These are phyloP conservation scores for Fusarium solani-melongenae DNA, from an alignment of 2,329 filamentous ascomycete genomes.

Conservation along the genomic window DNA sequence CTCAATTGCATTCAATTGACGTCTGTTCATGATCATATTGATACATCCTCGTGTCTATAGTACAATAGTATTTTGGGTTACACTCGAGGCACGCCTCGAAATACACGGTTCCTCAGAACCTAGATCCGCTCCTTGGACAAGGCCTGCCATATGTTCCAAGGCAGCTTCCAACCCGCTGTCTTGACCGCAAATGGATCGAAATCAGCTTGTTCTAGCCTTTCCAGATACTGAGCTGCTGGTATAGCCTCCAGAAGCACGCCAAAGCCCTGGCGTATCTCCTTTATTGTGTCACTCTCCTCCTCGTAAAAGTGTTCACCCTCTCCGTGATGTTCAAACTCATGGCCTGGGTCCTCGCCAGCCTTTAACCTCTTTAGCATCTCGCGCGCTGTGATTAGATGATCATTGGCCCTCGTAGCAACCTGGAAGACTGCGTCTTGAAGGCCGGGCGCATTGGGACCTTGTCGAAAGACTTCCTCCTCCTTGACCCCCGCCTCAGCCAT, in stretches of 20 bases:
- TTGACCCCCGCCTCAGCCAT: constrained; percentile 85
- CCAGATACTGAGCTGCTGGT: constrained; percentile 81
- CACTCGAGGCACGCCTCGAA: constrained; percentile 4
- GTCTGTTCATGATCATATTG: constrained; percentile 16
- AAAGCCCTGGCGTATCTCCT: constrained; percentile 71
- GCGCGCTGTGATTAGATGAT: constrained; percentile 92
- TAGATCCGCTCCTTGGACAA: constrained; percentile 61
- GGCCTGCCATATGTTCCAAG: constrained; percentile 76
- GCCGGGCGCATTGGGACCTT: constrained; percentile 81
- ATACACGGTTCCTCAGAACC: constrained; percentile 11
- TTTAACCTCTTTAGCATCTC: constrained; percentile 89
- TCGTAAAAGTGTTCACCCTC: constrained; percentile 74
- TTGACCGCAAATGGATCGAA: constrained; percentile 83
- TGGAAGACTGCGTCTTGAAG: constrained; percentile 90
- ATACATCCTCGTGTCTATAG: constrained; percentile 22
- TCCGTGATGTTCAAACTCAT: constrained; percentile 88
- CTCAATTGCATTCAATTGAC: background rate
- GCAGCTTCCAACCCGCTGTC: constrained; percentile 79
- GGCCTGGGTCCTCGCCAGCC: constrained; percentile 78
- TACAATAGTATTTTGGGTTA: constrained; percentile 15
- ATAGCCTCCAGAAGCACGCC: constrained; percentile 84
- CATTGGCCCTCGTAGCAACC: constrained; percentile 92
- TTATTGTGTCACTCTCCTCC: constrained; percentile 50
- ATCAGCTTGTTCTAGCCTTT: constrained; percentile 80
- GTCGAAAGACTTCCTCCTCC: constrained; percentile 90